Base-by-base conservation (phyloP, 169 alveolate genomes). In the Eimeria necatrix region DNA sequence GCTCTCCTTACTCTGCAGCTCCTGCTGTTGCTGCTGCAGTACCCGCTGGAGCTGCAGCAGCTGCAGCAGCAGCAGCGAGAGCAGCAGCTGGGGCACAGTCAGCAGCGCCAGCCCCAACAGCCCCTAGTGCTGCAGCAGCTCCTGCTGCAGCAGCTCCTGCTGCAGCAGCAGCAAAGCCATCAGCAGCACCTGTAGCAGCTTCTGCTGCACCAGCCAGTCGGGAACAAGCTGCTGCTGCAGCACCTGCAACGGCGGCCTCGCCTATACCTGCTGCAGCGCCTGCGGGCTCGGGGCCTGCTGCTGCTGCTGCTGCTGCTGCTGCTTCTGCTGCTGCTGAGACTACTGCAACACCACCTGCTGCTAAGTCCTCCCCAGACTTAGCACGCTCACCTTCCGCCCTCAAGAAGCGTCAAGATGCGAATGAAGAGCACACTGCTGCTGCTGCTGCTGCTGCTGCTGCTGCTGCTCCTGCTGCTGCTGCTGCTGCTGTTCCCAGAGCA, bases 391-490 rank as follows among this genome's bases (percentile, higher is more conserved):
- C 41, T 32, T 32, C 41, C 41, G 41, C 3, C 41, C 0, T 32
- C 41, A 32, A 32, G 41, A 32, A 32, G 41, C 41, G 41, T 32
- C 41, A 32, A 32, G 41, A 32, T 32, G 41, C 41, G 41, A 32
- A 32, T 32, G 41, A 32, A 32, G 41, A 32, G 41, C 41, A 32
- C 41, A 32, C 41, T 32, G 41, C 41, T 32, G 41, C 41, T 32
- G 41, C 41, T 32, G 3, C 85, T 74, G 59, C 85, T 41, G 56
- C 85, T 74, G 85, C 60, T 74, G 85, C 84, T 73, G 59, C 88
- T 49, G 88, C 70, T 26, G 22, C 14, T 6, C 26, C 64, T 49
- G 48, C 68, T 18, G 71, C 88, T 48, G 71, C 68, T 4, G 56
- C 64, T 49, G 52, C 49, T 73, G 49, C 49, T 73, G 26, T n/a